Evolutionary conservation across 257 asterid genomes (phyloP).

Genomic region (Plectranthus barbatus): DNA sequence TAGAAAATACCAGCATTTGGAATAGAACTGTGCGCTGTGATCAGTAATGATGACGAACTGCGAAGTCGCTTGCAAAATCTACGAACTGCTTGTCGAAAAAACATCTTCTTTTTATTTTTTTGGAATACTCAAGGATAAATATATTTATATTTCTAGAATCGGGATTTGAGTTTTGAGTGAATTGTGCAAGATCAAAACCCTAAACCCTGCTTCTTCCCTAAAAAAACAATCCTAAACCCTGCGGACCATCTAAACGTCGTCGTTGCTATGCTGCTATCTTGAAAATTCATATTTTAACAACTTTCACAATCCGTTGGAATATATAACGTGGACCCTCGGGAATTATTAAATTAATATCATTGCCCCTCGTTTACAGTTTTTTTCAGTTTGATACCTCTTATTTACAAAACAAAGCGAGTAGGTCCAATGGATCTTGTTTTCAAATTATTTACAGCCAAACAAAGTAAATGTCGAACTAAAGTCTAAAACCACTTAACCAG

Average conservation of each 20-base stretch:
- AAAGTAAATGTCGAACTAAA: too few relatives aligned
- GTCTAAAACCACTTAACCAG: too few relatives aligned
- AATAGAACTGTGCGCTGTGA: conserved; percentile 17
- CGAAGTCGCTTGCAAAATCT: conserved; percentile 29
- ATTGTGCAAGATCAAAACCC: not conserved
- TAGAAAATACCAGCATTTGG: conserved; percentile 34
- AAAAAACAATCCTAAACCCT: conserved; percentile 32
- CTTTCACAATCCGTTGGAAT: too few relatives aligned
- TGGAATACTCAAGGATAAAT: not conserved
- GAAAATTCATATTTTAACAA: too few relatives aligned
- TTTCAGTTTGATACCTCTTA: too few relatives aligned
- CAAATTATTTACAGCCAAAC: too few relatives aligned
- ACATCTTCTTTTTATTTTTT: conserved; percentile 28
- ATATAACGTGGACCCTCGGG: too few relatives aligned
- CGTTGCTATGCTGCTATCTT: not conserved
- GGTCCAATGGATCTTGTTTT: too few relatives aligned
- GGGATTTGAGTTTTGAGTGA: not conserved
- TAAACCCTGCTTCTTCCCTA: too few relatives aligned
- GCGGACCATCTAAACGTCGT: not conserved
- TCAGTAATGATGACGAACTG: conserved; percentile 16
- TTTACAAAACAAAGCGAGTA: too few relatives aligned
- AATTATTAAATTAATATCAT: too few relatives aligned
- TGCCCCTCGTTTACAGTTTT: too few relatives aligned
- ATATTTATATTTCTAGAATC: not conserved
- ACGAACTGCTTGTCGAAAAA: conserved; percentile 32